Conservation (phyloP, 768 basidiomycete species). For the Pseudohyphozyma bogoriensis region DNA sequence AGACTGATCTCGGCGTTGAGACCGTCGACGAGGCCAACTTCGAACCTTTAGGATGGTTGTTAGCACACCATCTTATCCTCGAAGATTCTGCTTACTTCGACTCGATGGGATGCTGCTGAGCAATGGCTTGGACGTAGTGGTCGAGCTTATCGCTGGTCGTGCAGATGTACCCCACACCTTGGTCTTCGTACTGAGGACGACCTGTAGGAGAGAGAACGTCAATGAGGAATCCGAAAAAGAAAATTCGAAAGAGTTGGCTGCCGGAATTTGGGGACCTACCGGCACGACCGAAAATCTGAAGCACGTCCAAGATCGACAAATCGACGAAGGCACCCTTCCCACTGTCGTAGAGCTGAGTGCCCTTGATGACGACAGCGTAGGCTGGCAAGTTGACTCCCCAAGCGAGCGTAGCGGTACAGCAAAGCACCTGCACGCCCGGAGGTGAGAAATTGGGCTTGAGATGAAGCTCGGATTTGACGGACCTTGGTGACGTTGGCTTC, state of each 20-base stretch:
- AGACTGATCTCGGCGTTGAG: slow-evolving; percentile 91
- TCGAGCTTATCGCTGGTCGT: slow-evolving; percentile 85
- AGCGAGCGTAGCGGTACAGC: slow-evolving; percentile 94
- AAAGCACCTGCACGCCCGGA: slow-evolving; percentile 60
- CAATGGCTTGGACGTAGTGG: slow-evolving; percentile 42
- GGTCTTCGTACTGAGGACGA: slow-evolving; percentile 52
- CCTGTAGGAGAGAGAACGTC: slow-evolving; percentile 55
- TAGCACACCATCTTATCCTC: background rate
- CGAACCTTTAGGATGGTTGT: slow-evolving; percentile 48
- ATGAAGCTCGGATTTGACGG: too few species aligned
- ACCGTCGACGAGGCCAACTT: slow-evolving; percentile 71
- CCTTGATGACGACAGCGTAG: slow-evolving; percentile 71
- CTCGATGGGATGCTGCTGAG: slow-evolving; percentile 75
- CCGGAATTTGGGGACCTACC: slow-evolving; percentile 47
- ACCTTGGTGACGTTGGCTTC: slow-evolving; percentile 86
- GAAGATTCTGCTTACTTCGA: slow-evolving; percentile 56
- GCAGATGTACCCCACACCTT: slow-evolving; percentile 94
- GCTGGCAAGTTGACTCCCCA: slow-evolving; percentile 99
- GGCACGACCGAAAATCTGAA: slow-evolving; percentile 92
- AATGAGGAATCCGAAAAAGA: background rate
- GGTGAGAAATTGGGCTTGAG: background rate
- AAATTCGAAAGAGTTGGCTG: background rate
- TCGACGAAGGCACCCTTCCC: slow-evolving; percentile 82
- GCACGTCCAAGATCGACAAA: slow-evolving; percentile 83
- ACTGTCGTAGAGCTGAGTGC: slow-evolving; percentile 91